These are phyloP conservation scores for Primulina eburnea DNA, from an alignment of 257 asterid genomes.

Conservation along the genomic window DNA sequence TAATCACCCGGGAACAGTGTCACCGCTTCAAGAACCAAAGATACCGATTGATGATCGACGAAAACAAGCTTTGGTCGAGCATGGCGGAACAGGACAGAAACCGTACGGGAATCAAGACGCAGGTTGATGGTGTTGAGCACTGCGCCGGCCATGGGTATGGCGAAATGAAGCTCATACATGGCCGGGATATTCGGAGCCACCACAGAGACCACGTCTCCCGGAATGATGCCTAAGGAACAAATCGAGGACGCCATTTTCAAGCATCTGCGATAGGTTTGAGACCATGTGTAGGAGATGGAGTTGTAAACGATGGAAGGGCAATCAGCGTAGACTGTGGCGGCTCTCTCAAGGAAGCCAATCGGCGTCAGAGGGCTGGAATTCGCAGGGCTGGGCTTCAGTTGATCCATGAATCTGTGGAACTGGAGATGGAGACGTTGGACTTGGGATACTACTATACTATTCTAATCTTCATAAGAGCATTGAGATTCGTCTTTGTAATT, in stretches of 20 bases:
- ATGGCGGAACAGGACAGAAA: constrained; percentile 20
- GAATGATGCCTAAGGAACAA: constrained; percentile 9
- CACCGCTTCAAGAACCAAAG: constrained; percentile 22
- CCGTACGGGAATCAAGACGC: constrained; percentile 23
- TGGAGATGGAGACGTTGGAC: not conserved
- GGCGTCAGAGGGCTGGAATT: constrained; percentile 25
- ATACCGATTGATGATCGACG: constrained; percentile 22
- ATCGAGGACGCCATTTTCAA: constrained; percentile 16
- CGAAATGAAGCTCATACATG: constrained; percentile 22
- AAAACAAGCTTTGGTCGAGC: constrained; percentile 24
- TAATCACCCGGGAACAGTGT: constrained; percentile 1
- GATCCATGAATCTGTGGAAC: not conserved
- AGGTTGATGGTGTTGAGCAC: constrained; percentile 22
- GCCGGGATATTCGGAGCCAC: constrained; percentile 25
- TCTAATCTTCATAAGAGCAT: too few species aligned
- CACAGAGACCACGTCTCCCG: constrained; percentile 14
- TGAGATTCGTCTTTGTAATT: too few species aligned
- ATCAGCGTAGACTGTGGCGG: constrained; percentile 20
- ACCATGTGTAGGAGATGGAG: constrained; percentile 21
- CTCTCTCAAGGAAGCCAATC: constrained; percentile 18
- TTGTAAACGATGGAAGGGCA: constrained; percentile 19
- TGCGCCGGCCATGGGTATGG: constrained; percentile 21
- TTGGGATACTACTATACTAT: too few species aligned
- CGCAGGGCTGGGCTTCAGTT: not conserved
- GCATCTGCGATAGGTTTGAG: constrained; percentile 13